Percentiles rank a stretch among this genome's conserved stretches.
phyloP scores from a whole-genome alignment of 495 filamentous ascomycete species.

The Tuber melanosporum region DNA sequence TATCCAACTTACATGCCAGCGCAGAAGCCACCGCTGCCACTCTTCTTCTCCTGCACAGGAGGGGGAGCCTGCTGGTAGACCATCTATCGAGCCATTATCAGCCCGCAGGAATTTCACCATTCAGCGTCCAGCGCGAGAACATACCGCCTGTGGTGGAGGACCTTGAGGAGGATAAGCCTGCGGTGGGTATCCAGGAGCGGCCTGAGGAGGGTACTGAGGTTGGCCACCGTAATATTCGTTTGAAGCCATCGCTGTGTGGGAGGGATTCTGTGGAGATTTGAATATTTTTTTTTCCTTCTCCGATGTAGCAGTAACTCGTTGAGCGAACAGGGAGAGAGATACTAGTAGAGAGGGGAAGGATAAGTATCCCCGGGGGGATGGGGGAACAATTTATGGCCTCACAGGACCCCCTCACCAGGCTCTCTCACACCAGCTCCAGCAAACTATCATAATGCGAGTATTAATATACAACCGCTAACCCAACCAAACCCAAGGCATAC shows the following conservation, averaged over 20 bases:
- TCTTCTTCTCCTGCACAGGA: conserved; percentile 14
- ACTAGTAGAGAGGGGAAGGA: background rate
- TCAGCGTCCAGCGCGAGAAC: background rate
- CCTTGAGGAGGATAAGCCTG: conserved; percentile 23
- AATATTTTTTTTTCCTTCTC: background rate
- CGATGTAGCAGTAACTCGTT: background rate
- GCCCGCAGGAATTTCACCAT: background rate
- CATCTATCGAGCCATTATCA: conserved; percentile 19
- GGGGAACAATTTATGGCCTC: conserved; percentile 17
- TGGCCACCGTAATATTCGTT: conserved; percentile 28
- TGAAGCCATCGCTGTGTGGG: conserved; percentile 15
- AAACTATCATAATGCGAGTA: too few species aligned
- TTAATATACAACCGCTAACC: too few species aligned
- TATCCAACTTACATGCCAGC: conserved; percentile 26
- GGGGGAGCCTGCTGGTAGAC: conserved; percentile 31
- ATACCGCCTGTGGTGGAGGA: conserved; percentile 18
- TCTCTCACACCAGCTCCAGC: too few species aligned
- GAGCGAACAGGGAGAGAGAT: background rate
- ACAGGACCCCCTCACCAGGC: background rate
- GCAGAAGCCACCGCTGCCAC: conserved; percentile 23
- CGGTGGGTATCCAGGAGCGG: conserved; percentile 9
- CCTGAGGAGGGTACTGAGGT: conserved; percentile 31
- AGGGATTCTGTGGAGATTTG: background rate
- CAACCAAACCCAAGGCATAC: too few species aligned
- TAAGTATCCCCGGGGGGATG: background rate